Evolutionary conservation across 192 early-diverging fungal genomes (phyloP).

Genomic region (Dissophora globulifera): DNA sequence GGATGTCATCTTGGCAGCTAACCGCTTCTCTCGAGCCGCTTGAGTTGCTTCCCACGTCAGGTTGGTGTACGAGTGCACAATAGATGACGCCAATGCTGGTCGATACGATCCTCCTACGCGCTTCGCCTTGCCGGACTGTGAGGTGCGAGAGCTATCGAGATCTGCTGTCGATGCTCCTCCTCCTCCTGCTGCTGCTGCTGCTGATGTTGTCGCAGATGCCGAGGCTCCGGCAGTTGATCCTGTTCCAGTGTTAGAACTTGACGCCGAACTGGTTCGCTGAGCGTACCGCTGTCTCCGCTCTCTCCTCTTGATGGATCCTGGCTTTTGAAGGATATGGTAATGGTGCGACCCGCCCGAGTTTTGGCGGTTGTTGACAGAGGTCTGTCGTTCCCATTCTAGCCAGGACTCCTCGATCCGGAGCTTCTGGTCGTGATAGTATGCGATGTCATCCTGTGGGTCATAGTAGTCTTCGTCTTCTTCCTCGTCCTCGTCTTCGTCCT

Average conservation of each 20-base stretch:
- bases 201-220: constrained; percentile 15
- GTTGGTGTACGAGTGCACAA: constrained; percentile 41
- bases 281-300: constrained; percentile 26
- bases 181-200: not conserved
- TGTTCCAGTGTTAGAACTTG: too few relatives aligned
- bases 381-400: constrained; percentile 46
- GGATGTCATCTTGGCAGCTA: constrained; percentile 18
- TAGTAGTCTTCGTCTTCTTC: constrained; percentile 38
- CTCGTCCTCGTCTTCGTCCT: constrained; percentile 16
- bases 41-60: constrained; percentile 38
- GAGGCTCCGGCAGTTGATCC: too few relatives aligned
- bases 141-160: too few relatives aligned
- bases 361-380: constrained; percentile 23
- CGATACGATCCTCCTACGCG: too few relatives aligned
- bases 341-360: not conserved
- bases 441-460: constrained; percentile 33
- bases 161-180: too few relatives aligned
- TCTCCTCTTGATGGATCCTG: constrained; percentile 27
- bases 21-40: constrained; percentile 37
- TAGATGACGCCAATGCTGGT: constrained; percentile 38
- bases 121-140: too few relatives aligned
- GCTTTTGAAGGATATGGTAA: constrained; percentile 31
- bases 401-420: constrained; percentile 40
- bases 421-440: constrained; percentile 30
- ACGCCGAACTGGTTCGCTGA: constrained; percentile 1